phyloP scores from a whole-genome alignment of 768 basidiomycete species.

The Cystofilobasidium capitatum region DNA sequence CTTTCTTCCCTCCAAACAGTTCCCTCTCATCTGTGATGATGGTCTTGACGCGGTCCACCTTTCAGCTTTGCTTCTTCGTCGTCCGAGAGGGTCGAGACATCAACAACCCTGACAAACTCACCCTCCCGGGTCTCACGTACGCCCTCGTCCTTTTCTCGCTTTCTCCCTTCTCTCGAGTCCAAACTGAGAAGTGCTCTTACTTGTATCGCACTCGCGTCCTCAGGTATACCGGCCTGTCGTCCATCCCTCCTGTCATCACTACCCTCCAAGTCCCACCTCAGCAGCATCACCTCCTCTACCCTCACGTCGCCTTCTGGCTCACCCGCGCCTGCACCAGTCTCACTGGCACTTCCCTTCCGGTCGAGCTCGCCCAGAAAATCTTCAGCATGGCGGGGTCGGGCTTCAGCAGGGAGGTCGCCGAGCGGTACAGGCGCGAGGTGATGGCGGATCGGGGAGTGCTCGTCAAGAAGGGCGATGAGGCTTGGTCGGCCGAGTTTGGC shows the following conservation, averaged over 20 bases:
- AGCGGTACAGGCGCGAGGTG: constrained; percentile 11
- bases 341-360: background rate
- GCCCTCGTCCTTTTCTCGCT: background rate
- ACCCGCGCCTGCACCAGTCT: constrained; percentile 1
- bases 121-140: constrained; percentile 15
- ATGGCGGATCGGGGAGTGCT: constrained; percentile 14
- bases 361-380: constrained; percentile 8
- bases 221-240: constrained; percentile 1
- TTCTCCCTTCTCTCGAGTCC: no score
- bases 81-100: constrained; percentile 14
- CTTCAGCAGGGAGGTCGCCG: constrained; percentile 10
- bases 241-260: constrained; percentile 11
- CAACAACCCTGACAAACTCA: background rate
- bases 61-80: constrained; percentile 26
- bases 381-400: background rate
- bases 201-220: no score
- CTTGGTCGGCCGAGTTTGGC: constrained; percentile 14
- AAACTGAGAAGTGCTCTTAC: no score
- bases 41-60: background rate
- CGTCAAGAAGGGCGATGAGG: background rate
- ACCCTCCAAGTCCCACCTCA: constrained; percentile 18
- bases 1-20: no score
- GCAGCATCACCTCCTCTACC: constrained; percentile 15
- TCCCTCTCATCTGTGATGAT: background rate
- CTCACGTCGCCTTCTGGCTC: constrained; percentile 7